Base-by-base conservation (phyloP, 2,329 filamentous ascomycete species). In the Tolypocladium pustulatum region DNA sequence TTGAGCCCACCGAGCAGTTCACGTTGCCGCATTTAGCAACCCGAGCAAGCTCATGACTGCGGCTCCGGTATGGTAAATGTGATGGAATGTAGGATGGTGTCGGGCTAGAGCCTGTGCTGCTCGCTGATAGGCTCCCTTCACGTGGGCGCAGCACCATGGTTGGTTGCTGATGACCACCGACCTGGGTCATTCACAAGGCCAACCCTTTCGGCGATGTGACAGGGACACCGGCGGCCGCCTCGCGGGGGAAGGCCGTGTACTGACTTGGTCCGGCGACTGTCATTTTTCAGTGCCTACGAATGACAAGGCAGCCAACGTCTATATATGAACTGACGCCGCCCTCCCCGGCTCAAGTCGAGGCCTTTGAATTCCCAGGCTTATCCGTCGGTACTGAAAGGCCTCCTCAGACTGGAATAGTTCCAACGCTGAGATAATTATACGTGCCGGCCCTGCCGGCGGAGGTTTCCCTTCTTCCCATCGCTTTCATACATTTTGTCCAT, bases 111-210 rank as follows among this genome's bases (percentile, higher is more conserved):
- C 38, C 36, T 7, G 13, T 6, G 51, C n/a, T 13, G 22, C 25
- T n/a, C 41, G 34, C 54, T 57, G 54, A 61, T 60, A 61, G 62
- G 62, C 55, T 57, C 32, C 51, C 61, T 65, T 63, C 64, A 63
- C 65, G 64, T 64, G 64, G 63, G 59, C 63, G 59, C 60, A 61
- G 63, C 57, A 61, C 59, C 58, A 54, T 37, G 55, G 41, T 61
- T 61, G 51, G 59, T 56, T 60, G 61, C 63, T 59, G 63, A 64
- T 66, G 65, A 66, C 63, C 65, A 64, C 65, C 20, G 46, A n/a
- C 61, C 36, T 59, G 36, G 38, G 54, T 46, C 55, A 51, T 62
- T 66, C 64, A 66, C 67, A 65, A 65, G 66, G 66, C 64, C 65
- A n/a, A 61, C 61, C 59, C 61, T 55, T 57, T 52, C 49, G n/a